phyloP scores from a whole-genome alignment of 2,329 filamentous ascomycete species.

The Fusarium oligoseptatum region DNA sequence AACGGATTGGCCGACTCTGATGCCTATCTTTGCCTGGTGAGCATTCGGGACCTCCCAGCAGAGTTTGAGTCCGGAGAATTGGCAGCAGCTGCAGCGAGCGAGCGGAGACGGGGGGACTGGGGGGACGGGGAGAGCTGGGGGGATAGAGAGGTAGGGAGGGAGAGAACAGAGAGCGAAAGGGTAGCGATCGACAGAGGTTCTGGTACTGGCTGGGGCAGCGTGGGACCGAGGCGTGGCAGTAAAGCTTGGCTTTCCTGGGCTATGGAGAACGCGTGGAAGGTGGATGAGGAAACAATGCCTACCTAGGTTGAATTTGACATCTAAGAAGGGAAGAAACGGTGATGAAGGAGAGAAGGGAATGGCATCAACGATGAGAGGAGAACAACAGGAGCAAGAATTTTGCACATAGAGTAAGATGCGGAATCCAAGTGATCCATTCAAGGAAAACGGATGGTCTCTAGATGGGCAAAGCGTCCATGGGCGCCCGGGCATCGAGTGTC shows the following conservation, averaged over 20 bases:
- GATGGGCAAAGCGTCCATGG: background rate
- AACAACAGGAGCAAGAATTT: background rate
- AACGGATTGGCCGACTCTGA: background rate
- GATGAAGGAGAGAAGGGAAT: background rate
- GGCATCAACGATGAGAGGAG: too few species aligned
- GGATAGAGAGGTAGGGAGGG: conserved; percentile 32
- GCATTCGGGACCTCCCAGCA: conserved; percentile 2
- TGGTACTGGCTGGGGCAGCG: conserved; percentile 19
- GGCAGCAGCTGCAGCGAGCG: conserved; percentile 22
- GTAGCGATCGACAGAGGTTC: conserved; percentile 36
- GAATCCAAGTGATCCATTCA: background rate
- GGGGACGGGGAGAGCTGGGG: conserved; percentile 29
- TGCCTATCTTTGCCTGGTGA: conserved; percentile 10
- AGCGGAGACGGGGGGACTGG: conserved; percentile 16
- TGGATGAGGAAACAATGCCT: background rate
- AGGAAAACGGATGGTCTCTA: background rate
- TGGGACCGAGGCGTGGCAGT: conserved; percentile 23
- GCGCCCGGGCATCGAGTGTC: background rate
- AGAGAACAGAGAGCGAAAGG: conserved; percentile 22
- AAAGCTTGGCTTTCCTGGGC: conserved; percentile 33
- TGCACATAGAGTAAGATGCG: background rate
- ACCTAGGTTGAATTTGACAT: background rate
- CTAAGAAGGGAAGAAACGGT: background rate
- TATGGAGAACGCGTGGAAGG: conserved; percentile 1
- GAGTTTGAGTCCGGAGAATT: conserved; percentile 23